Evolutionary conservation across 768 basidiomycete genomes (phyloP).

Genomic region (Kwoniella heveanensis): DNA sequence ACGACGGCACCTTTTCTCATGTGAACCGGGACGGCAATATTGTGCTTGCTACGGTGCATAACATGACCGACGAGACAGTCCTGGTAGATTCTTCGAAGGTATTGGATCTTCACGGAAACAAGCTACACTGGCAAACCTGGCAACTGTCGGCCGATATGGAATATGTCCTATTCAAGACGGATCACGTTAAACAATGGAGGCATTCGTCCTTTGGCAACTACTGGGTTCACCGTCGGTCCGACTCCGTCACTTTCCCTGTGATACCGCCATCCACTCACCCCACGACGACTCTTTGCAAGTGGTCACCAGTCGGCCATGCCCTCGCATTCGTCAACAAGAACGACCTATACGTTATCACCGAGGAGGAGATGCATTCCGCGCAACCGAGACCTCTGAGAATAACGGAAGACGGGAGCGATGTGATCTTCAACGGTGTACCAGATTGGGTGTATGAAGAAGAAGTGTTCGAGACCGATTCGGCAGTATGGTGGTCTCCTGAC

Average conservation of each 20-base stretch:
- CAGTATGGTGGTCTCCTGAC: conserved; percentile 91
- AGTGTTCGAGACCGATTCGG: conserved; percentile 68
- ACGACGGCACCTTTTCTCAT: conserved; percentile 84
- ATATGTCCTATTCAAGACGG: conserved; percentile 78
- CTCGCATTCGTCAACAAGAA: conserved; percentile 85
- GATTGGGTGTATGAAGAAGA: conserved; percentile 76
- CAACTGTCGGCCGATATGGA: conserved; percentile 87
- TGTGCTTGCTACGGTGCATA: conserved; percentile 76
- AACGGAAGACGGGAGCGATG: conserved; percentile 76
- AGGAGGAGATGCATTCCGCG: conserved; percentile 23
- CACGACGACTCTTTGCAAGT: conserved; percentile 74
- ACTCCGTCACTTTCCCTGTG: conserved; percentile 71
- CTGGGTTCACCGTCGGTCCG: conserved; percentile 79
- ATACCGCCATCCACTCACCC: conserved; percentile 70
- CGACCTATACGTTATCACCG: conserved; percentile 80
- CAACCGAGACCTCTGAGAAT: conserved; percentile 63
- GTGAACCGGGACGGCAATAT: conserved; percentile 66
- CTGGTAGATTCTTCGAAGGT: conserved; percentile 51
- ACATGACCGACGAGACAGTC: conserved; percentile 55
- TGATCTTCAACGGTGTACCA: conserved; percentile 89
- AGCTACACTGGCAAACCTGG: conserved; percentile 64
- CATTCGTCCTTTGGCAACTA: conserved; percentile 88
- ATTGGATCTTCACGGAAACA: conserved; percentile 40
- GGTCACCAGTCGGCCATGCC: conserved; percentile 79
- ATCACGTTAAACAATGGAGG: conserved; percentile 90